Evolutionary conservation across 1,139 yeast species (phyloP).

Genomic region (Magnusiomyces fungicola): DNA sequence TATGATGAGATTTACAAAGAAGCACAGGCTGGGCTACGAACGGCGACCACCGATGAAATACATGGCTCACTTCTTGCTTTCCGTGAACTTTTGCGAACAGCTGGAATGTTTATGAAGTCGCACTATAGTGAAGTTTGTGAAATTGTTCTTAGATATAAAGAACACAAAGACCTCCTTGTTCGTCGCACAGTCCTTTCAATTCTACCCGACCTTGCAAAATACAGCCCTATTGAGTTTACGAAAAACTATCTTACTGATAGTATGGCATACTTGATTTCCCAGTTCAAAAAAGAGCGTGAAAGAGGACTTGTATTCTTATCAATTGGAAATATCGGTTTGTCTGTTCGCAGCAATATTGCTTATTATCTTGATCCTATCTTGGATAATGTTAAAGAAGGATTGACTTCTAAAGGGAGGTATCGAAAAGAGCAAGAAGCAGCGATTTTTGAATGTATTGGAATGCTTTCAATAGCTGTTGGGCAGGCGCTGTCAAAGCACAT

Average conservation of each 20-base stretch:
- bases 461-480: constrained; percentile 82
- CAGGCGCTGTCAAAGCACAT: constrained; percentile 91
- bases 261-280: constrained; percentile 67
- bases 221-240: constrained; percentile 69
- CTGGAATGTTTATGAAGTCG: constrained; percentile 60
- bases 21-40: constrained; percentile 32
- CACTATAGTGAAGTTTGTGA: constrained; percentile 75
- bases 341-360: constrained; percentile 81
- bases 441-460: constrained; percentile 81
- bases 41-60: constrained; percentile 54
- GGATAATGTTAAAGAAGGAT: constrained; percentile 76
- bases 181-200: constrained; percentile 78
- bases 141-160: constrained; percentile 64
- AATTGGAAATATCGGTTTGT: constrained; percentile 76
- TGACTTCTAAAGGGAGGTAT: constrained; percentile 55
- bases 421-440: constrained; percentile 79
- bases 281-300: constrained; percentile 70
- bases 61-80: constrained; percentile 85
- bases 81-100: constrained; percentile 63
- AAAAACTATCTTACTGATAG: constrained; percentile 77
- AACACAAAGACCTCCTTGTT: constrained; percentile 66
- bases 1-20: constrained; percentile 62
- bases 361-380: constrained; percentile 82
- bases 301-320: constrained; percentile 72
- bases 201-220: constrained; percentile 74